Evolutionary conservation across 495 filamentous ascomycete species (phyloP).

Genomic region (Trichoderma erinaceum): DNA sequence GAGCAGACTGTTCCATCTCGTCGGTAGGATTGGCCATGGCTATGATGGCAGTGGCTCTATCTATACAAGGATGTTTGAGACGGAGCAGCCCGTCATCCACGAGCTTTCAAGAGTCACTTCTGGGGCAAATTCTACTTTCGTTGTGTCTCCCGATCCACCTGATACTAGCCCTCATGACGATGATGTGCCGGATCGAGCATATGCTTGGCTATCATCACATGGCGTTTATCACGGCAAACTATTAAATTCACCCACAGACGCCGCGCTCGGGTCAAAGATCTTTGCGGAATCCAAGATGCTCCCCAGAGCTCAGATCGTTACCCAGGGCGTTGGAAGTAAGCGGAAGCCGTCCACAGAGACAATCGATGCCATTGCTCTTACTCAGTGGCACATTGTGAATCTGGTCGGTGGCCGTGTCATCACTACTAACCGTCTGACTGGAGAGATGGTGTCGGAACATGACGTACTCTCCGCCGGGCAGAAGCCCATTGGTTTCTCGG

Average conservation of each 20-base stretch:
- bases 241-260: constrained; percentile 39
- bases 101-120: constrained; percentile 53
- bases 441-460: constrained; percentile 79
- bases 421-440: constrained; percentile 78
- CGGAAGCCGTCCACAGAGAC: constrained; percentile 59
- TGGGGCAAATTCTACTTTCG: constrained; percentile 56
- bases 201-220: constrained; percentile 83
- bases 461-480: constrained; percentile 75
- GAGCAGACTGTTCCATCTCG: constrained; percentile 66
- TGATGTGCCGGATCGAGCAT: constrained; percentile 56
- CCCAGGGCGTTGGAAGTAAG: constrained; percentile 58
- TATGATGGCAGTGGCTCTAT: constrained; percentile 76
- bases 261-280: constrained; percentile 58
- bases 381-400: constrained; percentile 88
- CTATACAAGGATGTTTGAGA: constrained; percentile 81
- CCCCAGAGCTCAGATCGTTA: constrained; percentile 61
- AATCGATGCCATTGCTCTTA: constrained; percentile 74
- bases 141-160: constrained; percentile 66
- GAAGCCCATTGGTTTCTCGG: constrained; percentile 68
- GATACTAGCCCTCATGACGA: constrained; percentile 39
- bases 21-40: constrained; percentile 68
- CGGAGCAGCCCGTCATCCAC: constrained; percentile 67
- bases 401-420: constrained; percentile 76
- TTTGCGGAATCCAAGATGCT: constrained; percentile 70
- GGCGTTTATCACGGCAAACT: constrained; percentile 85